Percentiles rank a stretch among this genome's conserved stretches.
Conservation (phyloP, 1,139 yeast species). For the Blastobotrys aristatus region DNA sequence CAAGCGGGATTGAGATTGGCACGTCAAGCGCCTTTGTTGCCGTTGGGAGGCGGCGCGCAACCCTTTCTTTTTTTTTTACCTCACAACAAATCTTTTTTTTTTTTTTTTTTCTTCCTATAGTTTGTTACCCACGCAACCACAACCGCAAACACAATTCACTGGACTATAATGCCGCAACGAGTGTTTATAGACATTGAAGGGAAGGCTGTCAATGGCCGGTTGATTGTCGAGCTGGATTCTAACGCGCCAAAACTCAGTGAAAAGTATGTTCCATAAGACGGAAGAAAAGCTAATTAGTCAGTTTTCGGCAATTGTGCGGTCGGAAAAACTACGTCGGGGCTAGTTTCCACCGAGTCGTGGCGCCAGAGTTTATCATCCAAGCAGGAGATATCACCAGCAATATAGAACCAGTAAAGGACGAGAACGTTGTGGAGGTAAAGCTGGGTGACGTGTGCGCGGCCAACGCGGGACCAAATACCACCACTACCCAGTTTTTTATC, state of each 20-base stretch:
- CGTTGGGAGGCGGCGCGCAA: not conserved
- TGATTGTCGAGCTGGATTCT: slow-evolving; percentile 55
- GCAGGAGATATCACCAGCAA: slow-evolving; percentile 55
- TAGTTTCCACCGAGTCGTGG: slow-evolving; percentile 58
- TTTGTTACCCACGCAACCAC: too few species aligned
- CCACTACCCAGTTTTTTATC: slow-evolving; percentile 73
- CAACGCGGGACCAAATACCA: slow-evolving; percentile 52
- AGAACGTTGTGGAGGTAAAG: slow-evolving; percentile 40
- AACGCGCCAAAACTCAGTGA: slow-evolving; percentile 56
- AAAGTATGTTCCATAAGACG: too few species aligned
- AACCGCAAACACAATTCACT: not conserved
- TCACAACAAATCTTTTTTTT: not conserved
- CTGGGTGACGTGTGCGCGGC: slow-evolving; percentile 52
- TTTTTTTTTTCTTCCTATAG: too few species aligned
- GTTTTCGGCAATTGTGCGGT: slow-evolving; percentile 23
- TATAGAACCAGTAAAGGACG: slow-evolving; percentile 49
- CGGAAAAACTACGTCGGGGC: not conserved
- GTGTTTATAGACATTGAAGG: slow-evolving; percentile 58
- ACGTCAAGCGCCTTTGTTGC: too few species aligned
- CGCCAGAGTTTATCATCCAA: slow-evolving; percentile 69
- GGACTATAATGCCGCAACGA: slow-evolving; percentile 10
- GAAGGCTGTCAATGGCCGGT: slow-evolving; percentile 50
- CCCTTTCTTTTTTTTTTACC: not conserved
- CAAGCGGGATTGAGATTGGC: not conserved
- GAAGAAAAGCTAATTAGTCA: too few species aligned